These are phyloP conservation scores for Calocybe indica DNA, from an alignment of 768 basidiomycete genomes.

Conservation along the genomic window DNA sequence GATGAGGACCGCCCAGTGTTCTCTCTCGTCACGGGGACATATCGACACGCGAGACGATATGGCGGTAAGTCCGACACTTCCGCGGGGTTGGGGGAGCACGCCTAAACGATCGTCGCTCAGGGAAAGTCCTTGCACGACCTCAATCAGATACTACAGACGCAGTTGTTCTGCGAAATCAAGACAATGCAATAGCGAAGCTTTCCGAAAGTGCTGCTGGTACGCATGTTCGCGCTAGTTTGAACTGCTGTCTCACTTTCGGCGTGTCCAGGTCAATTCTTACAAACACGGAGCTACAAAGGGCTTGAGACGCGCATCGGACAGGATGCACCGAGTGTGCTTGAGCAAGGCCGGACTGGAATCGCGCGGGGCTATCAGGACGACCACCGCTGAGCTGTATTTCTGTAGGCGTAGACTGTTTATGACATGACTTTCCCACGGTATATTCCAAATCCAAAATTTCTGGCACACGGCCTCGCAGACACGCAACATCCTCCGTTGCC, in stretches of 20 bases:
- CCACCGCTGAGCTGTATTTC: conserved; percentile 10
- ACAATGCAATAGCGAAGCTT: conserved; percentile 47
- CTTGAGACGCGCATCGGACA: conserved; percentile 73
- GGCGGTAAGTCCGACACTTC: conserved; percentile 22
- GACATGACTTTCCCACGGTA: too few relatives aligned
- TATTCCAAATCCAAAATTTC: too few relatives aligned
- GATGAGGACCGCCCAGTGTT: conserved; percentile 76
- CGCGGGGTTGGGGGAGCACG: too few relatives aligned
- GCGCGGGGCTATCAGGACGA: conserved; percentile 80
- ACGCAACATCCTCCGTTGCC: too few relatives aligned
- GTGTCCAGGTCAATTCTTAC: conserved; percentile 59
- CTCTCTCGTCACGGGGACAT: conserved; percentile 82
- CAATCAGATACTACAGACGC: conserved; percentile 6
- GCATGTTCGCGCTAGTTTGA: conserved; percentile 8
- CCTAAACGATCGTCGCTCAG: too few relatives aligned
- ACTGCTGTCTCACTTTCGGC: conserved; percentile 1
- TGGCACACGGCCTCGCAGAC: too few relatives aligned
- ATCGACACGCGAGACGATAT: conserved; percentile 71
- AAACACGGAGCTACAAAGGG: conserved; percentile 71
- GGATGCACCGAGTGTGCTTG: conserved; percentile 74
- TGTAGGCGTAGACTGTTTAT: too few relatives aligned
- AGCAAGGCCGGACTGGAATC: conserved; percentile 87
- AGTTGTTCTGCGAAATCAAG: conserved; percentile 59
- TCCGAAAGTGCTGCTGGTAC: conserved; percentile 69
- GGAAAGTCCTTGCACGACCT: too few relatives aligned